Evolutionary conservation across 768 basidiomycete species (phyloP).

Genomic region (Agaricus subrufescens): DNA sequence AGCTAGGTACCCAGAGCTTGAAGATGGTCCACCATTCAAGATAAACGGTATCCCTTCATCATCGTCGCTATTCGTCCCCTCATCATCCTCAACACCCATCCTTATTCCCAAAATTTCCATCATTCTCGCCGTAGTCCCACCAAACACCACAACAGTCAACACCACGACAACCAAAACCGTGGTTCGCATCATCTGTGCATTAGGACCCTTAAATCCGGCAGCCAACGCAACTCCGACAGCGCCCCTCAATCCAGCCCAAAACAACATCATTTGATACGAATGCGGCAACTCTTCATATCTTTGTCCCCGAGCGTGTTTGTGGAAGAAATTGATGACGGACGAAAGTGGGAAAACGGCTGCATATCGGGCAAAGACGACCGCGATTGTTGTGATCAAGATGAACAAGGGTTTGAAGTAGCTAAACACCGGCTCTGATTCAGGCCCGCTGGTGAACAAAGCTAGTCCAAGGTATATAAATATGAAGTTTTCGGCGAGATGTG

Average conservation of each 20-base stretch:
- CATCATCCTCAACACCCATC: constrained; percentile 93
- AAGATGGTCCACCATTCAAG: constrained; percentile 18
- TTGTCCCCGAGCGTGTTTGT: constrained; percentile 77
- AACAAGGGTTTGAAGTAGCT: constrained; percentile 94
- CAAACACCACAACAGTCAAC: constrained; percentile 89
- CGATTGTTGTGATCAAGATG: constrained; percentile 86
- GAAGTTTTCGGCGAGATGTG: constrained; percentile 96
- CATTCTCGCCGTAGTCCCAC: constrained; percentile 97
- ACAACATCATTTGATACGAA: constrained; percentile 99
- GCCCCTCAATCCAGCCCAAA: constrained; percentile 96
- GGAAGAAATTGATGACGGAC: constrained; percentile 92
- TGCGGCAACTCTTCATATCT: constrained; percentile 90
- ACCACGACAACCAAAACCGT: constrained; percentile 97
- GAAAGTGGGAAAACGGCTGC: constrained; percentile 94
- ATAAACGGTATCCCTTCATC: constrained; percentile 38
- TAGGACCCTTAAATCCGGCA: constrained; percentile 91
- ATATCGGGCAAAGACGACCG: constrained; percentile 93
- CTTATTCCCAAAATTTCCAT: constrained; percentile 94
- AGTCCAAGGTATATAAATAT: constrained; percentile 99
- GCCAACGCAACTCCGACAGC: constrained; percentile 98
- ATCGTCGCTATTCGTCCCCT: constrained; percentile 47
- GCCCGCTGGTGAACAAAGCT: constrained; percentile 88
- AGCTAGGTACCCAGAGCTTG: constrained; percentile 22
- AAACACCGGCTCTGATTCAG: constrained; percentile 69
- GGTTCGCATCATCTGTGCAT: constrained; percentile 85